Conservation (phyloP, 1,139 yeast genomes). For the Meyerozyma sp. region DNA sequence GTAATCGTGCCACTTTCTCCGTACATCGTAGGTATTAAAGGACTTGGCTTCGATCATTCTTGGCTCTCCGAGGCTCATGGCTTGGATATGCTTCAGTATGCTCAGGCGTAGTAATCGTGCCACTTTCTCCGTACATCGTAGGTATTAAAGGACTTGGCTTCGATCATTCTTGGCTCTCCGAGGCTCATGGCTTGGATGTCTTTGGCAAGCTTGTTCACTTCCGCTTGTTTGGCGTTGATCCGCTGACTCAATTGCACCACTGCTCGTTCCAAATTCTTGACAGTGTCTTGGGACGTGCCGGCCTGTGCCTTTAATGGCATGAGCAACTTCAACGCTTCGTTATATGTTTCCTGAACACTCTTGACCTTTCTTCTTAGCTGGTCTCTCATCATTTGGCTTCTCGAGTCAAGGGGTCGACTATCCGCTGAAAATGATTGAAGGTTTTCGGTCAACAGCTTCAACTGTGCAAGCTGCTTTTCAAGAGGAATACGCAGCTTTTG, state of each 20-base stretch:
- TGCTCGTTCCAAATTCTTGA: not conserved
- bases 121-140: not conserved
- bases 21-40: not conserved
- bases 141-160: not conserved
- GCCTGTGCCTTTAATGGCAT: conserved; percentile 7
- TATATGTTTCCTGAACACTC: conserved; percentile 6
- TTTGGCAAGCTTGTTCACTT: not conserved
- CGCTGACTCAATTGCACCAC: not conserved
- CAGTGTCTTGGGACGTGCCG: not conserved
- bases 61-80: not conserved
- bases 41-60: not conserved
- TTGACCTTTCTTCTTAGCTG: conserved; percentile 7
- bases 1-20: not conserved
- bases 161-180: not conserved
- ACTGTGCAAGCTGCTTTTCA: not conserved
- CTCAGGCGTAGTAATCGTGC: not conserved
- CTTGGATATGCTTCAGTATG: not conserved
- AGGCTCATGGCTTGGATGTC: not conserved
- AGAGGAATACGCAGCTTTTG: not conserved
- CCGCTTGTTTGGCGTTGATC: not conserved
- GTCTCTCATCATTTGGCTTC: conserved; percentile 5
- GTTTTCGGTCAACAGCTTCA: not conserved
- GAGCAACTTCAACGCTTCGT: conserved; percentile 6
- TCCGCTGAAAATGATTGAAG: not conserved
- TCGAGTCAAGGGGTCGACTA: not conserved